phyloP scores from a whole-genome alignment of 805 yeast genomes.

The Hanseniaspora taiwanica region DNA sequence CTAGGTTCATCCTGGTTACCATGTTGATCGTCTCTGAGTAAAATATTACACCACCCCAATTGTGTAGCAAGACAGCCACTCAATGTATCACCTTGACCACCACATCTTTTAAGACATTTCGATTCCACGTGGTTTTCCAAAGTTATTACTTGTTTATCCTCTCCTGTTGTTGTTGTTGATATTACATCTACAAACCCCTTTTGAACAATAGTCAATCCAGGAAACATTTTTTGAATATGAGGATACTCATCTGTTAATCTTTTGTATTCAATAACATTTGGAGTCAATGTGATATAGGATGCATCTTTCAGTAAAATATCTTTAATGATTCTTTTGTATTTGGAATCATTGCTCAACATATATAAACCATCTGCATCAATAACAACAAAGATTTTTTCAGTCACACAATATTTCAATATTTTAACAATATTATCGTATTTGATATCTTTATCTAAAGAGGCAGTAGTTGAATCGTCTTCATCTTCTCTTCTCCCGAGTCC shows the following conservation, averaged over 20 bases:
- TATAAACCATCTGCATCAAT: conserved; percentile 86
- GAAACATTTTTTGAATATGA: background rate
- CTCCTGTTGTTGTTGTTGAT: background rate
- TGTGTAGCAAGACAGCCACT: conserved; percentile 37
- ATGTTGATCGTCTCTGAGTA: background rate
- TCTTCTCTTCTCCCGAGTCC: conserved; percentile 74
- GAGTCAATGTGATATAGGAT: conserved; percentile 61
- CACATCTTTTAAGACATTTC: conserved; percentile 58
- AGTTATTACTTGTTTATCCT: conserved; percentile 35
- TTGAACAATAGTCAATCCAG: conserved; percentile 25
- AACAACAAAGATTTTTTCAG: conserved; percentile 47
- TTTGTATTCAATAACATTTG: conserved; percentile 76
- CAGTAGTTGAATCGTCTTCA: too few relatives aligned
- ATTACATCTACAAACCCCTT: conserved; percentile 59
- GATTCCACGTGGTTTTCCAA: conserved; percentile 42
- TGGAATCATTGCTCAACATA: conserved; percentile 46
- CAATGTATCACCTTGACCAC: conserved; percentile 94
- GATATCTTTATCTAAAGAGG: too few relatives aligned
- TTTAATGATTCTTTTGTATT: conserved; percentile 11
- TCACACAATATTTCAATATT: background rate
- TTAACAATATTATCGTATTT: background rate
- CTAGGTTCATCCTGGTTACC: background rate
- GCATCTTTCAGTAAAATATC: conserved; percentile 37
- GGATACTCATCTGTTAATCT: conserved; percentile 21
- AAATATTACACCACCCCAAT: conserved; percentile 1